Conservation (phyloP, 1,284 basidiomycete species). For the Ceratobasidium theobromae region DNA sequence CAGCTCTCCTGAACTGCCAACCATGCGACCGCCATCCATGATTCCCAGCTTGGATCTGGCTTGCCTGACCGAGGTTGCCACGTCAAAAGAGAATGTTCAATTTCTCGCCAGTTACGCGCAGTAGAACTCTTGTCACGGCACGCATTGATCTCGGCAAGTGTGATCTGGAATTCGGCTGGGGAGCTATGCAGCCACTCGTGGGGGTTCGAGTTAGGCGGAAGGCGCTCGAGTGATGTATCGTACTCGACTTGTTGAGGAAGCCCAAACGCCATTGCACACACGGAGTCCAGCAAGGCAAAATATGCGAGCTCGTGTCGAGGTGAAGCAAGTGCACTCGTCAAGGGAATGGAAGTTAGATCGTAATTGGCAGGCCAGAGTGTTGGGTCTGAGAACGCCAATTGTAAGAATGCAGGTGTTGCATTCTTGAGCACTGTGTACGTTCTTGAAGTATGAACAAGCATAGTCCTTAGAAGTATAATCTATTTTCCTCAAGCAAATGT, state of each 20-base stretch:
- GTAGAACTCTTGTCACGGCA: background rate
- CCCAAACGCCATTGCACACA: background rate
- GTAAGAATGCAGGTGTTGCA: background rate
- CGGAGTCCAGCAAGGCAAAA: background rate
- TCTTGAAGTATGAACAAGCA: background rate
- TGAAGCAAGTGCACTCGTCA: background rate
- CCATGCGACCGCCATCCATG: background rate
- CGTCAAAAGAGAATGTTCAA: background rate
- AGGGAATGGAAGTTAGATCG: background rate
- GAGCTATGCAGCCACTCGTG: background rate
- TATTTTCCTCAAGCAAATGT: too few relatives aligned
- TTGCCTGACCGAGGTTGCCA: background rate
- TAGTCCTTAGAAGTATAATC: background rate
- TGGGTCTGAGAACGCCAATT: constrained; percentile 1
- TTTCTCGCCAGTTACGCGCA: background rate
- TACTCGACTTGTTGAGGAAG: constrained; percentile 5
- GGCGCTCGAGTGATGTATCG: background rate
- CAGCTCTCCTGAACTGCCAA: constrained; percentile 7
- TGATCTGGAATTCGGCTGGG: background rate
- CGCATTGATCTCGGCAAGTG: constrained; percentile 1
- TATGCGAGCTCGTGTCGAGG: background rate
- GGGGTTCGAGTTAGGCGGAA: too few relatives aligned
- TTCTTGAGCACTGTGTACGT: background rate
- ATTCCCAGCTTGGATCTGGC: background rate
- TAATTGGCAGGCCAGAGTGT: background rate